Base-by-base conservation (phyloP, 2,329 filamentous ascomycete species). In the Apiospora koreana region DNA sequence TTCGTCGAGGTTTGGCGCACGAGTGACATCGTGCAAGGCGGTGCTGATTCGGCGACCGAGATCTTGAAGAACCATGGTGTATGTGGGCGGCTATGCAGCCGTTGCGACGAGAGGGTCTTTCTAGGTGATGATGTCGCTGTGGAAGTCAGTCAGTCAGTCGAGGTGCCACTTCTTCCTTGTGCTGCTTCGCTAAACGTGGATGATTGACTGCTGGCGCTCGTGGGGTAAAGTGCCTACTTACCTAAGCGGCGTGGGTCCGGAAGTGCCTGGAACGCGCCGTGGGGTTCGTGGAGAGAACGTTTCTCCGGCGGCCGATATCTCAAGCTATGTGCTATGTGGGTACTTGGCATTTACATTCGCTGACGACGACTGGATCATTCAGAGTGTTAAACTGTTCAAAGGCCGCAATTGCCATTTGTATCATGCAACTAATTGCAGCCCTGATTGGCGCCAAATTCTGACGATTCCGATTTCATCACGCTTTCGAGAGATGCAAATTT, bases 11-110 rank as follows among this genome's bases (percentile, higher is more conserved):
- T 97, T 98, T 74, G 91, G 93, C 71, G 96, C 94, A 78, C 95
- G 89, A 71, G 95, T 97, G 78, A 98, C 88, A 85, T 98, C 95
- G 73, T 91, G 93, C 85, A 99, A 93, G 78, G 96, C 96, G 87
- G 94, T 90, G 85, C 98, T 98, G 83, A 99, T 98, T 85, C 96
- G 96, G 87, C 95, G 94, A 77, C 96, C 96, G 71, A 99, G 90
- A 89, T 99, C 96, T 91, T 97, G 95, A 80, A 99, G 93, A 88
- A 99, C 96, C 96, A 99, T 99, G 80, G 78, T 80, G 73, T 54
- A 42, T 21, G 38, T 58, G 45, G 46, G 66, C 66, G 66, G 66
- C 66, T 48, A 41, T 28, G 66, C 31, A 48, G 66, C 66, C 66
- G 66, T 35, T 48, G 66, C 66, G 35, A 50, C 46, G 21, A 48